Conservation (phyloP, 2,329 filamentous ascomycete species). For the Colletotrichum endophyticum region DNA sequence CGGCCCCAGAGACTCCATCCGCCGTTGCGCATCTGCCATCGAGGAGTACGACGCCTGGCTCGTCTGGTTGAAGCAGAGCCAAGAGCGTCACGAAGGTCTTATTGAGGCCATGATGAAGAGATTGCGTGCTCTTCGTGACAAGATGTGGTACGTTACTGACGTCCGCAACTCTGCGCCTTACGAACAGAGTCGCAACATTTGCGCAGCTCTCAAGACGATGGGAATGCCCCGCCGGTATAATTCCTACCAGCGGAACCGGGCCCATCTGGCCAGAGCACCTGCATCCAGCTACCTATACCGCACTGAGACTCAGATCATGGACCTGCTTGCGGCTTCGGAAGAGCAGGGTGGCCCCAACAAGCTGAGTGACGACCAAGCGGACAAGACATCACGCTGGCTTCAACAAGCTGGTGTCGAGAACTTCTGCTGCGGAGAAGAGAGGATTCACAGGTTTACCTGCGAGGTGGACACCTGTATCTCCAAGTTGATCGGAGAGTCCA, state of each 20-base stretch:
- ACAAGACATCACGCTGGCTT: slow-evolving; percentile 84
- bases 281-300: slow-evolving; percentile 74
- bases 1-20: slow-evolving; percentile 72
- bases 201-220: slow-evolving; percentile 91
- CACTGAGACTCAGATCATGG: slow-evolving; percentile 84
- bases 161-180: slow-evolving; percentile 90
- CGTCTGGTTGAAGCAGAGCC: slow-evolving; percentile 81
- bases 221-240: slow-evolving; percentile 65
- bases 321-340: slow-evolving; percentile 80
- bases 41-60: slow-evolving; percentile 84
- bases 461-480: slow-evolving; percentile 88
- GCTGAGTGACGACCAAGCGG: slow-evolving; percentile 92
- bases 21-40: slow-evolving; percentile 72
- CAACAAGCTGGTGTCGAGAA: slow-evolving; percentile 84
- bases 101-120: slow-evolving; percentile 78
- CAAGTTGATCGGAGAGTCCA: slow-evolving; percentile 83
- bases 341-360: slow-evolving; percentile 94
- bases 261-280: slow-evolving; percentile 51
- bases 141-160: slow-evolving; percentile 98
- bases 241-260: slow-evolving; percentile 54
- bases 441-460: slow-evolving; percentile 91
- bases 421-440: slow-evolving; percentile 92
- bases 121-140: slow-evolving; percentile 80
- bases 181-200: slow-evolving; percentile 84
- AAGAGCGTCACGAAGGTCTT: slow-evolving; percentile 76